These are phyloP conservation scores for Pseudopyrenochaeta lycopersici DNA, from an alignment of 2,329 filamentous ascomycete species.

Conservation along the genomic window DNA sequence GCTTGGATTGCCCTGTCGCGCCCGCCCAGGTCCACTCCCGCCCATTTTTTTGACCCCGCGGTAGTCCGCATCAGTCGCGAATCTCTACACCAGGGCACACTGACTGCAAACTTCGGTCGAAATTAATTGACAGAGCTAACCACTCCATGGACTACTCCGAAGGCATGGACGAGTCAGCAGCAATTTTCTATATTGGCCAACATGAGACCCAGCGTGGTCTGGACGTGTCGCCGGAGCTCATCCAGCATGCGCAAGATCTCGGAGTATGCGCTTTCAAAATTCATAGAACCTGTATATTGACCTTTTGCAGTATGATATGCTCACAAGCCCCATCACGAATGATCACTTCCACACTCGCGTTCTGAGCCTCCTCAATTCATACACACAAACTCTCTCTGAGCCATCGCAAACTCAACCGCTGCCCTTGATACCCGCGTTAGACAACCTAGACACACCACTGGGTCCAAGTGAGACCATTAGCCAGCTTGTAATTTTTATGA, in stretches of 20 bases:
- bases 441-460: constrained; percentile 79
- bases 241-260: constrained; percentile 72
- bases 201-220: constrained; percentile 72
- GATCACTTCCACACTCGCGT: constrained; percentile 75
- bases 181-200: constrained; percentile 75
- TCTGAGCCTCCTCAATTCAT: constrained; percentile 66
- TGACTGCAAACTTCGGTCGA: background rate
- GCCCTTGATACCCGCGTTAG: constrained; percentile 69
- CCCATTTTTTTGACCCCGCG: constrained; percentile 15
- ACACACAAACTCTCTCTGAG: constrained; percentile 59
- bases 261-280: constrained; percentile 63
- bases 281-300: constrained; percentile 3
- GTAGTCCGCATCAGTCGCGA: constrained; percentile 9
- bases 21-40: constrained; percentile 4
- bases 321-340: constrained; percentile 82
- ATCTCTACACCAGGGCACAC: constrained; percentile 8
- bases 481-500: constrained; percentile 80
- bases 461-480: constrained; percentile 73
- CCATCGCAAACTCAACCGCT: constrained; percentile 52
- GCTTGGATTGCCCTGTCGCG: background rate
- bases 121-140: background rate
- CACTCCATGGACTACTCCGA: constrained; percentile 40
- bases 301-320: constrained; percentile 75
- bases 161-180: constrained; percentile 48
- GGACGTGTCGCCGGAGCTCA: constrained; percentile 70